Percentiles rank a stretch among this genome's conserved stretches.
Conservation (phyloP, 768 basidiomycete genomes). For the Mrakia gelida region DNA sequence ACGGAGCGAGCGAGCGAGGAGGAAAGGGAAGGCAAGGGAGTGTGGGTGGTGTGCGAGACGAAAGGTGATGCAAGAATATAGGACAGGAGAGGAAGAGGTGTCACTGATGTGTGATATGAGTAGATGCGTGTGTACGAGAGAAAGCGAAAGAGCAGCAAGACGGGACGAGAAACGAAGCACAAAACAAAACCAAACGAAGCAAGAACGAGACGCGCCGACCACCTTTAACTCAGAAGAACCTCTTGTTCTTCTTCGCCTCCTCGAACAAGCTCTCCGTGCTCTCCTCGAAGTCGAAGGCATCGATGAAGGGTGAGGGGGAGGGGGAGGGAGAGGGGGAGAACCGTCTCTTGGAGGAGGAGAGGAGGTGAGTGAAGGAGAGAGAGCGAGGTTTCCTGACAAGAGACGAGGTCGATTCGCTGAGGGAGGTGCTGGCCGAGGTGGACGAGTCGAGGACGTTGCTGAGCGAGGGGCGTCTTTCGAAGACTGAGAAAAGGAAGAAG, state of each 20-base stretch:
- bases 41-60: too few relatives aligned
- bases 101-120: too few relatives aligned
- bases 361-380: background rate
- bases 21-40: too few relatives aligned
- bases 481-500: background rate
- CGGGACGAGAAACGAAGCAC: too few relatives aligned
- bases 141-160: background rate
- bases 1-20: too few relatives aligned
- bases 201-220: background rate
- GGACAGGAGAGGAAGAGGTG: too few relatives aligned
- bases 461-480: background rate
- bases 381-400: background rate
- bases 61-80: too few relatives aligned
- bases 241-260: background rate
- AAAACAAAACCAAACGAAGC: background rate
- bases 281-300: background rate
- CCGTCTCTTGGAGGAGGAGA: background rate
- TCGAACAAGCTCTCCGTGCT: background rate
- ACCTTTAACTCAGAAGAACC: background rate
- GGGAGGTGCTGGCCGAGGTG: background rate
- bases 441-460: background rate
- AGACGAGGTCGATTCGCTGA: too few relatives aligned
- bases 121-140: background rate
- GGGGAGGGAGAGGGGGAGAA: background rate
- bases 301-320: background rate